Evolutionary conservation across 2,329 filamentous ascomycete species (phyloP).

Genomic region (Colletotrichum phormii): DNA sequence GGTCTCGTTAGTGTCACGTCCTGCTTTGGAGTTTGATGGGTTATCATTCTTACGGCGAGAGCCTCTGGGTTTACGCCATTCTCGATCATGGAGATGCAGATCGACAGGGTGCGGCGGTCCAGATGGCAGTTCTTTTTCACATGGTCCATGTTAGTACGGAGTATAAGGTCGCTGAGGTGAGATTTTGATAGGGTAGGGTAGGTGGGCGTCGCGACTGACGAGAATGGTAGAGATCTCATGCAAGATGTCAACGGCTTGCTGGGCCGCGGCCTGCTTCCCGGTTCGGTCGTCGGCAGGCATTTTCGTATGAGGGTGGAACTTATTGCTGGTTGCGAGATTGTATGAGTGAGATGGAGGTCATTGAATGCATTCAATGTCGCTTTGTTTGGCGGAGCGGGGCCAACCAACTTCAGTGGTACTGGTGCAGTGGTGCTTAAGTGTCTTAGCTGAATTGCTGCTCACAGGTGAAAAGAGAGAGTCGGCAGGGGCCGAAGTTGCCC

Average conservation of each 20-base stretch:
- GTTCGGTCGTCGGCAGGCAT: conserved; percentile 56
- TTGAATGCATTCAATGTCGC: neutral
- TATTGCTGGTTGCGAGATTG: neutral
- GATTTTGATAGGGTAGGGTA: neutral
- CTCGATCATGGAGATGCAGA: conserved; percentile 97
- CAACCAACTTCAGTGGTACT: neutral
- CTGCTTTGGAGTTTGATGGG: no score
- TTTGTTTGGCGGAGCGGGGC: conserved; percentile 18
- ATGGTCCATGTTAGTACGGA: conserved; percentile 21
- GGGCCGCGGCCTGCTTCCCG: conserved; percentile 80
- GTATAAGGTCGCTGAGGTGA: neutral
- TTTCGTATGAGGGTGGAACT: neutral
- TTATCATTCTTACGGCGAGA: conserved; percentile 75
- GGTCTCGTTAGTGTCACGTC: neutral
- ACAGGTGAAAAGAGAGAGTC: neutral
- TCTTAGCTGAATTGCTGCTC: neutral
- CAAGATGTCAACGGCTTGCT: conserved; percentile 85
- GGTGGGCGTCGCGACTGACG: conserved; percentile 61
- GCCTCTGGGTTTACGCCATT: conserved; percentile 97
- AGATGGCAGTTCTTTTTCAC: conserved; percentile 85
- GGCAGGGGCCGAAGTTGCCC: conserved; percentile 14
- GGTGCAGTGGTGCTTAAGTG: neutral
- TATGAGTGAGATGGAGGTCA: neutral
- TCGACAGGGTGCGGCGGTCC: conserved; percentile 88
- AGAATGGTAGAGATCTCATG: conserved; percentile 90